These are phyloP conservation scores for Thermothelomyces thermophilus DNA, from an alignment of 2,329 filamentous ascomycete genomes.

Conservation along the genomic window DNA sequence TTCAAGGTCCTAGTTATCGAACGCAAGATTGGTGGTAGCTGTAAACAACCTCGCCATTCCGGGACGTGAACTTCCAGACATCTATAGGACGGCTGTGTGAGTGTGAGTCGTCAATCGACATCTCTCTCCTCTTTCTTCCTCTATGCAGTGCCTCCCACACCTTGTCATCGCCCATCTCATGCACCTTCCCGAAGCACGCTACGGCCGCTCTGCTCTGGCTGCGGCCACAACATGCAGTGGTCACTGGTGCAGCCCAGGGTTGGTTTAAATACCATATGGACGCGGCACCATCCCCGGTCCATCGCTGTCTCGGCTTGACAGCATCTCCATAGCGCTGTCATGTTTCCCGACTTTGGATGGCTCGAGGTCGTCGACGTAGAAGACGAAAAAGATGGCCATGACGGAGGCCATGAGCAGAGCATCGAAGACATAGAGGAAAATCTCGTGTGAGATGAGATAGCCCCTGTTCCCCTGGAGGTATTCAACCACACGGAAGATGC, in stretches of 20 bases:
- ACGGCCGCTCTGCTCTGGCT: too few relatives aligned
- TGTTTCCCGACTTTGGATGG: neutral
- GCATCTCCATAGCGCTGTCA: neutral
- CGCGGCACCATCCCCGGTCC: neutral
- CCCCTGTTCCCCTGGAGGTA: slow-evolving; percentile 38
- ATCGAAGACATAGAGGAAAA: slow-evolving; percentile 40
- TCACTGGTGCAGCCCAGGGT: neutral
- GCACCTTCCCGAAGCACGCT: too few relatives aligned
- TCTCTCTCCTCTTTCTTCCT: too few relatives aligned
- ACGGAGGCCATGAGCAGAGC: slow-evolving; percentile 35
- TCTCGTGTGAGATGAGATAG: slow-evolving; percentile 36
- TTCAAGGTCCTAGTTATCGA: too few relatives aligned
- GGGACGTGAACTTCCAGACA: too few relatives aligned
- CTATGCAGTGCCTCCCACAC: too few relatives aligned
- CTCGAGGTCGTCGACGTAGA: neutral
- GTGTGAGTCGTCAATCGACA: too few relatives aligned
- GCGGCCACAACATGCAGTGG: neutral
- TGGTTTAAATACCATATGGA: neutral
- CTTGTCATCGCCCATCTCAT: too few relatives aligned
- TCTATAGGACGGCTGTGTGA: too few relatives aligned
- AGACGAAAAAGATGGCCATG: slow-evolving; percentile 31
- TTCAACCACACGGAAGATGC: slow-evolving; percentile 42
- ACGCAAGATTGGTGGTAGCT: too few relatives aligned
- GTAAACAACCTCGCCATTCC: too few relatives aligned
- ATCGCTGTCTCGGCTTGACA: neutral